These are phyloP conservation scores for Tephrocybe sp. DNA, from an alignment of 768 basidiomycete species.

Conservation along the genomic window DNA sequence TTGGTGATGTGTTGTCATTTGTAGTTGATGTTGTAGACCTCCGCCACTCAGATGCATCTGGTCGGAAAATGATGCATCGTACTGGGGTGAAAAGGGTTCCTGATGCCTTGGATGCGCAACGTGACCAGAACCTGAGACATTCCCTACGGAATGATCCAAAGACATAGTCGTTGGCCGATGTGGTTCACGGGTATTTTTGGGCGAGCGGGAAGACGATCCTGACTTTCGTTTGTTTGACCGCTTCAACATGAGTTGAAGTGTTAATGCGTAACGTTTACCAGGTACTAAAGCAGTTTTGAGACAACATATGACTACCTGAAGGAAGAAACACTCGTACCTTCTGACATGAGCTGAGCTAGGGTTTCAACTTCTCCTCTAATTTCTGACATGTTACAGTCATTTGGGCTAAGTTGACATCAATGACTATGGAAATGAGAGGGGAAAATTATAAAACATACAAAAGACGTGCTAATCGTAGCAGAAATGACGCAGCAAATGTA, in stretches of 20 bases:
- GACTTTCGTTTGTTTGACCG: conserved; percentile 61
- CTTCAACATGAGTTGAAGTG: conserved; percentile 87
- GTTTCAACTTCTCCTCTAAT: conserved; percentile 78
- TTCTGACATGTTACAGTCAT: conserved; percentile 73
- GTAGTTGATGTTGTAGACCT: conserved; percentile 26
- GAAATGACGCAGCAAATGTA: conserved; percentile 89
- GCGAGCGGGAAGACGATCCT: conserved; percentile 58
- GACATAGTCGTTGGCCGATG: conserved; percentile 47
- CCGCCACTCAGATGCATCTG: conserved; percentile 24
- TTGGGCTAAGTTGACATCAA: conserved; percentile 53
- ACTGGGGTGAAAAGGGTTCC: conserved; percentile 57
- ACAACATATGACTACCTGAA: background rate
- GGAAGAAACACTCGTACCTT: conserved; percentile 50
- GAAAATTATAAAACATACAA: conserved; percentile 54
- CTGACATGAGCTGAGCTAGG: conserved; percentile 70
- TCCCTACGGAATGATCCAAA: conserved; percentile 37
- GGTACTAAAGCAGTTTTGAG: conserved; percentile 54
- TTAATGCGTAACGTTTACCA: conserved; percentile 89
- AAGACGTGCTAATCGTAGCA: conserved; percentile 80
- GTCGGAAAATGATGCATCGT: conserved; percentile 41
- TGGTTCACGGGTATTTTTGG: conserved; percentile 52
- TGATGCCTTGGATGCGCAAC: conserved; percentile 37
- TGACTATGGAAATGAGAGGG: background rate
- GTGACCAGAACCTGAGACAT: conserved; percentile 23
- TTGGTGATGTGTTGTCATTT: conserved; percentile 17